Percentiles rank a stretch among this genome's conserved stretches.
Conservation (phyloP, 192 early-diverging fungal genomes). For the Ambispora gerdemannii region DNA sequence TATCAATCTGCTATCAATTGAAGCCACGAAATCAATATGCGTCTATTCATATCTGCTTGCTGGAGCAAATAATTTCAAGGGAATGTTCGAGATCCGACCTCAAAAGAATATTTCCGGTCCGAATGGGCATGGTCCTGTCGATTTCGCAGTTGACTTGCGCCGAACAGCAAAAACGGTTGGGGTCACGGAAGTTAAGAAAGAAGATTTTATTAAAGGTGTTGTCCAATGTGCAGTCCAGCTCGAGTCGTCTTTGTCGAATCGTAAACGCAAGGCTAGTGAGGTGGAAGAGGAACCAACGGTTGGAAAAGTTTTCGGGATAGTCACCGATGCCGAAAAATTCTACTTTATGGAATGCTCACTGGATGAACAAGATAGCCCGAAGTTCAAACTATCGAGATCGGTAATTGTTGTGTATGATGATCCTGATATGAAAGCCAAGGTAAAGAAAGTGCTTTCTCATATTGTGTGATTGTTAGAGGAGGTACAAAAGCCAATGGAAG, state of each 20-base stretch:
- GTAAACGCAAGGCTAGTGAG: constrained; percentile 28
- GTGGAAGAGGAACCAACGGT: constrained; percentile 17
- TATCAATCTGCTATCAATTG: constrained; percentile 11
- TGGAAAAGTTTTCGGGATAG: constrained; percentile 36
- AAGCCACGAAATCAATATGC: constrained; percentile 9
- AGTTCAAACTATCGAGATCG: constrained; percentile 12
- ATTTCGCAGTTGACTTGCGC: constrained; percentile 8
- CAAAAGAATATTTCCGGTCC: constrained; percentile 18
- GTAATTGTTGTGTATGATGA: constrained; percentile 13
- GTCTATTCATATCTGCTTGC: constrained; percentile 8
- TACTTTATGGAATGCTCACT: constrained; percentile 34
- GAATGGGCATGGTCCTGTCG: constrained; percentile 11
- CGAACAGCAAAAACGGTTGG: constrained; percentile 14
- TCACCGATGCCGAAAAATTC: constrained; percentile 31
- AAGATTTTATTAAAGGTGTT: constrained; percentile 33
- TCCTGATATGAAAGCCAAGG: constrained; percentile 1
- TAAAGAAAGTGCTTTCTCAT: constrained; percentile 6
- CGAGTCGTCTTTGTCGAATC: constrained; percentile 31
- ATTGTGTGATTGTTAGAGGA: constrained; percentile 15
- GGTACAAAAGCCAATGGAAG: neutral
- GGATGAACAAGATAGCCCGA: neutral
- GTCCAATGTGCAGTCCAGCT: constrained; percentile 35
- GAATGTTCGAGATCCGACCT: constrained; percentile 4
- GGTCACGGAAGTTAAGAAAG: constrained; percentile 32
- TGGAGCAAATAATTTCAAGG: neutral